These are phyloP conservation scores for Ceratocystis lukuohia DNA, from an alignment of 2,329 filamentous ascomycete genomes.

Conservation along the genomic window DNA sequence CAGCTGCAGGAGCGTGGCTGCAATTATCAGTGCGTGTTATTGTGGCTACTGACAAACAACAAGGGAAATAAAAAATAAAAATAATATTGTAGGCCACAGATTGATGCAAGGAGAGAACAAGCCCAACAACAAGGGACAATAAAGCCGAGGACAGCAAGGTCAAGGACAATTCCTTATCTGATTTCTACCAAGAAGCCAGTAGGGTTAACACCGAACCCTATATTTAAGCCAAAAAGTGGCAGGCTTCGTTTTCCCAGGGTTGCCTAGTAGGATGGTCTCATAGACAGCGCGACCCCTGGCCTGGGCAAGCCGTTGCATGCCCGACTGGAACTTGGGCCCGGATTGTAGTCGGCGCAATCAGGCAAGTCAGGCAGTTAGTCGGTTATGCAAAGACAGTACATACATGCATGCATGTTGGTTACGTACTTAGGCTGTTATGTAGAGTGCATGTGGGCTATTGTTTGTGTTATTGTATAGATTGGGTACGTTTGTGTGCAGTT, in stretches of 20 bases:
- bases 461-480: not conserved
- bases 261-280: not conserved
- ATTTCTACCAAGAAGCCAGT: not conserved
- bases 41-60: not conserved
- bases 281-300: not conserved
- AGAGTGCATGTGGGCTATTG: not conserved
- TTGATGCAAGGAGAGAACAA: not conserved
- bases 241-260: not conserved
- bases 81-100: no score
- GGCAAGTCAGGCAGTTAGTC: no score
- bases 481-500: no score
- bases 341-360: not conserved
- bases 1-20: no score
- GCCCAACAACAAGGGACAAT: not conserved
- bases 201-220: not conserved
- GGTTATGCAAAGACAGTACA: not conserved
- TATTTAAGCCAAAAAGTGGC: not conserved
- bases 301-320: not conserved
- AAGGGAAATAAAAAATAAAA: not conserved
- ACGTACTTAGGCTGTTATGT: not conserved
- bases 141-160: not conserved
- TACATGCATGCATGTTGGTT: not conserved
- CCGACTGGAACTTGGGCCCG: not conserved
- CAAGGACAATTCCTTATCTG: not conserved
- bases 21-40: no score